Conservation (phyloP, 1,284 basidiomycete species). For the Thecaphora frezii region DNA sequence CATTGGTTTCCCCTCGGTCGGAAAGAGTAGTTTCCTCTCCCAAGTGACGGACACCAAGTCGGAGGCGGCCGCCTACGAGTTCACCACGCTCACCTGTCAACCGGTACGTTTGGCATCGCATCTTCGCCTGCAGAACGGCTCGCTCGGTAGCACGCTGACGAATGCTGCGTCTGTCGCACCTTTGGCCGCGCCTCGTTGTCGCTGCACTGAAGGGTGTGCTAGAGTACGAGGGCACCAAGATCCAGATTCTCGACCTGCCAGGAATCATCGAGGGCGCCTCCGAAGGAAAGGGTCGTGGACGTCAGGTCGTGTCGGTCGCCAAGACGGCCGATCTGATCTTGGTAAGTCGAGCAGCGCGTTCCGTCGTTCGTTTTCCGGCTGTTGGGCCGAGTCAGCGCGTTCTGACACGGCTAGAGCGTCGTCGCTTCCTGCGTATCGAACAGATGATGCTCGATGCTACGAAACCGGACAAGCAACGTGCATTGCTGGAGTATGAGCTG, state of each 20-base stretch:
- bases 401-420: no score
- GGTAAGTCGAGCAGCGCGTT: conserved; percentile 3
- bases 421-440: background rate
- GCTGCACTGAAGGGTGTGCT: conserved; percentile 36
- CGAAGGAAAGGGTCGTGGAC: conserved; percentile 80
- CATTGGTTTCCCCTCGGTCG: conserved; percentile 77
- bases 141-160: no score
- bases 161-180: no score
- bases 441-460: conserved; percentile 89
- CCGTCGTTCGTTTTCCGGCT: no score
- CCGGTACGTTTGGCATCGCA: conserved; percentile 2
- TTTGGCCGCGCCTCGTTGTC: background rate
- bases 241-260: conserved; percentile 74
- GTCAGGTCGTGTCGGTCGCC: conserved; percentile 78
- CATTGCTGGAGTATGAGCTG: conserved; percentile 83
- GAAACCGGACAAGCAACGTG: conserved; percentile 88
- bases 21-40: conserved; percentile 85
- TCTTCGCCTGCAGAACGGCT: no score
- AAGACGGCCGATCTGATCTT: conserved; percentile 92
- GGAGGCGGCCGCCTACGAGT: conserved; percentile 89
- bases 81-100: conserved; percentile 76
- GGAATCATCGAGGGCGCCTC: conserved; percentile 93
- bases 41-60: conserved; percentile 90
- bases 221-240: conserved; percentile 62
- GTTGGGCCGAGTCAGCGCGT: no score